A percentile compares a stretch with the other conserved stretches of the same genome.
These are phyloP conservation scores for Sporisorium graminicola DNA, from an alignment of 1,284 basidiomycete species.

Conservation along the genomic window DNA sequence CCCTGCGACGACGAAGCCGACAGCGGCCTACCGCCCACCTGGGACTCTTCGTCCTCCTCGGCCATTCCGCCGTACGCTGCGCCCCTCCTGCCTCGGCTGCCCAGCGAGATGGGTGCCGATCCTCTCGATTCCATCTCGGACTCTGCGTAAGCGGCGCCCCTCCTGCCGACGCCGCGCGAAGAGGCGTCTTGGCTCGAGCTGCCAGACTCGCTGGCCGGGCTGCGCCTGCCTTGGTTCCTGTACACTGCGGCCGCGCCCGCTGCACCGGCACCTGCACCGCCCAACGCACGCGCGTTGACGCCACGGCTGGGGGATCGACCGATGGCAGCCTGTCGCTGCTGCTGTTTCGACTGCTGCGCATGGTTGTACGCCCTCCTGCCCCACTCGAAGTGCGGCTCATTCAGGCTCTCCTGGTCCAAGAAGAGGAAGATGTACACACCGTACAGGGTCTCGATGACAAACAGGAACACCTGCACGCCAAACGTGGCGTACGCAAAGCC, in stretches of 20 bases:
- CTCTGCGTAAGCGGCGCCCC: slow-evolving; percentile 60
- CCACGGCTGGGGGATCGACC: slow-evolving; percentile 17
- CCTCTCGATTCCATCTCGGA: slow-evolving; percentile 45
- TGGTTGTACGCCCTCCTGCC: slow-evolving; percentile 67
- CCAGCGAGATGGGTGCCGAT: slow-evolving; percentile 50
- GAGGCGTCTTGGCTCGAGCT: slow-evolving; percentile 18
- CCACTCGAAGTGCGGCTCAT: slow-evolving; percentile 68
- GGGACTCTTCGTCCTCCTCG: slow-evolving; percentile 45
- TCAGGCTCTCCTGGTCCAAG: slow-evolving; percentile 73
- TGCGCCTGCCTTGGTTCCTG: slow-evolving; percentile 21
- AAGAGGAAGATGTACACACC: slow-evolving; percentile 69
- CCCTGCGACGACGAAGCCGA: slow-evolving; percentile 12
- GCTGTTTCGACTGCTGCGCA: slow-evolving; percentile 34
- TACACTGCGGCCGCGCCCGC: slow-evolving; percentile 22
- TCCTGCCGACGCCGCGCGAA: slow-evolving; percentile 23
- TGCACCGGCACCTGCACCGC: slow-evolving; percentile 23
- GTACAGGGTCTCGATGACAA: slow-evolving; percentile 58
- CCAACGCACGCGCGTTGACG: background rate
- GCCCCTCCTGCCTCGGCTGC: slow-evolving; percentile 55
- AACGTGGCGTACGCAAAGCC: slow-evolving; percentile 70
- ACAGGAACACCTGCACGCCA: slow-evolving; percentile 66
- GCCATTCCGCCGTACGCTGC: slow-evolving; percentile 50
- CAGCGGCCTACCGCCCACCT: slow-evolving; percentile 27
- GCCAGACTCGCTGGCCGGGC: slow-evolving; percentile 9
- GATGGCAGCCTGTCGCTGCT: slow-evolving; percentile 20